A percentile compares a stretch with the other conserved stretches of the same genome.
These are phyloP conservation scores for Cytospora schulzeri DNA, from an alignment of 2,329 filamentous ascomycete species.

Conservation along the genomic window DNA sequence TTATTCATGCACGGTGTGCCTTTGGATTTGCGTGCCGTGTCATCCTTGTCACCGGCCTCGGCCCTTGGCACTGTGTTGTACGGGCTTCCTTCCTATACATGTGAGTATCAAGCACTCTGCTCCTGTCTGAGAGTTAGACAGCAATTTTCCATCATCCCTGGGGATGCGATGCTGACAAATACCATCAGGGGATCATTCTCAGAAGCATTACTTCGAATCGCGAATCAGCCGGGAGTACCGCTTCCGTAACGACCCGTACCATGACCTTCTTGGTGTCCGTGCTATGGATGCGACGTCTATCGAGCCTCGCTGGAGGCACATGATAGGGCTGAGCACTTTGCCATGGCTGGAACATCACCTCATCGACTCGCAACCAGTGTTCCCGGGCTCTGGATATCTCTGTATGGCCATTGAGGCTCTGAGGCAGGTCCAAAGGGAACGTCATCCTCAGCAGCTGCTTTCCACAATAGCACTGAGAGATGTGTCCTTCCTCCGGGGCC, in stretches of 20 bases:
- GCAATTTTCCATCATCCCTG: no score
- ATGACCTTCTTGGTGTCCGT: constrained; percentile 31
- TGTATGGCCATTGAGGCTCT: constrained; percentile 40
- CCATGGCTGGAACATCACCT: constrained; percentile 24
- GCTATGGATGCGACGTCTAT: background rate
- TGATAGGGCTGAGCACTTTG: background rate
- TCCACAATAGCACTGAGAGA: background rate
- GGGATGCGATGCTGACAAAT: constrained; percentile 1
- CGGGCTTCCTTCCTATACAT: constrained; percentile 36
- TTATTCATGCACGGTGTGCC: constrained; percentile 39
- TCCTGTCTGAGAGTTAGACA: background rate
- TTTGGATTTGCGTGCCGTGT: constrained; percentile 29
- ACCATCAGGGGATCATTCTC: constrained; percentile 9
- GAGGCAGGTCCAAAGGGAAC: background rate
- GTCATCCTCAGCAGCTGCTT: background rate
- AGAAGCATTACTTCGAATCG: background rate
- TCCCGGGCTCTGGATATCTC: constrained; percentile 37
- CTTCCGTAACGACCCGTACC: constrained; percentile 34
- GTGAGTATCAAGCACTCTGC: background rate
- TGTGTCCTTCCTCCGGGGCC: background rate
- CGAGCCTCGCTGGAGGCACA: constrained; percentile 10
- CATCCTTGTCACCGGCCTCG: constrained; percentile 36
- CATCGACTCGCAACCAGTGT: background rate
- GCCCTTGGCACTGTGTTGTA: constrained; percentile 41
- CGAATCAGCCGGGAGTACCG: constrained; percentile 38